These are phyloP conservation scores for Heterobasidion occidentale DNA, from an alignment of 1,284 basidiomycete species.

Conservation along the genomic window DNA sequence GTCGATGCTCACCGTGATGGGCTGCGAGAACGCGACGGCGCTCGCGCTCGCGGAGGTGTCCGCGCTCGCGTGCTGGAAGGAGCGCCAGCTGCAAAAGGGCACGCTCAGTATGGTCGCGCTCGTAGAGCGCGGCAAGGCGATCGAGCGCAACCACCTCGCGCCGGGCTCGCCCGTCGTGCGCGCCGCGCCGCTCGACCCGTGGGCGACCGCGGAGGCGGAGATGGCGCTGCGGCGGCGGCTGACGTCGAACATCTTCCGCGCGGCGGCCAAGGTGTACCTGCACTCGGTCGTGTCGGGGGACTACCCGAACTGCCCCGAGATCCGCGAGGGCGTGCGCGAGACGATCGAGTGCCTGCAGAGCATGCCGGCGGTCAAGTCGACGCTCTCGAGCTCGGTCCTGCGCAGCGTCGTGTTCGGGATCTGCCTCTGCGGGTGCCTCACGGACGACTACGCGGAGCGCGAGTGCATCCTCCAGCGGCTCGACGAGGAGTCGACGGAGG, in stretches of 20 bases:
- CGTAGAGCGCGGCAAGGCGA: slow-evolving; percentile 39
- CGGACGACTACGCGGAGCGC: slow-evolving; percentile 40
- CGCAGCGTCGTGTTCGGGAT: slow-evolving; percentile 73
- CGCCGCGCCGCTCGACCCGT: neutral
- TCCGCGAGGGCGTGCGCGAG: slow-evolving; percentile 43
- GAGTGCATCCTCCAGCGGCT: slow-evolving; percentile 39
- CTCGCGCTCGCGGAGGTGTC: slow-evolving; percentile 72
- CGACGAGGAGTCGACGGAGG: slow-evolving; percentile 34
- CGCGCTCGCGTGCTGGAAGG: slow-evolving; percentile 62
- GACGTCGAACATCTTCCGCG: slow-evolving; percentile 65
- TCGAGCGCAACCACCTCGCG: slow-evolving; percentile 36
- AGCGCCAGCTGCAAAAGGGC: slow-evolving; percentile 26
- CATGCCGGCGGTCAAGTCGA: slow-evolving; percentile 31
- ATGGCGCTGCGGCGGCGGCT: slow-evolving; percentile 37
- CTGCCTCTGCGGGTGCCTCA: slow-evolving; percentile 64
- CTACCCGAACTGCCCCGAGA: slow-evolving; percentile 53
- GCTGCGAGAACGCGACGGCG: slow-evolving; percentile 73
- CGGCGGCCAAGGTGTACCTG: slow-evolving; percentile 65
- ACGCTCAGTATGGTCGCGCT: slow-evolving; percentile 50
- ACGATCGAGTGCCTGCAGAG: slow-evolving; percentile 42
- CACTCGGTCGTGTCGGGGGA: slow-evolving; percentile 66
- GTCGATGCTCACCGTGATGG: slow-evolving; percentile 74
- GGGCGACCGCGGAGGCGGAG: slow-evolving; percentile 12
- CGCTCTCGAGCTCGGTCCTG: slow-evolving; percentile 47
- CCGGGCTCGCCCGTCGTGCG: neutral